Base-by-base conservation (phyloP, 2,329 filamentous ascomycete genomes). In the Colletotrichum sp. region DNA sequence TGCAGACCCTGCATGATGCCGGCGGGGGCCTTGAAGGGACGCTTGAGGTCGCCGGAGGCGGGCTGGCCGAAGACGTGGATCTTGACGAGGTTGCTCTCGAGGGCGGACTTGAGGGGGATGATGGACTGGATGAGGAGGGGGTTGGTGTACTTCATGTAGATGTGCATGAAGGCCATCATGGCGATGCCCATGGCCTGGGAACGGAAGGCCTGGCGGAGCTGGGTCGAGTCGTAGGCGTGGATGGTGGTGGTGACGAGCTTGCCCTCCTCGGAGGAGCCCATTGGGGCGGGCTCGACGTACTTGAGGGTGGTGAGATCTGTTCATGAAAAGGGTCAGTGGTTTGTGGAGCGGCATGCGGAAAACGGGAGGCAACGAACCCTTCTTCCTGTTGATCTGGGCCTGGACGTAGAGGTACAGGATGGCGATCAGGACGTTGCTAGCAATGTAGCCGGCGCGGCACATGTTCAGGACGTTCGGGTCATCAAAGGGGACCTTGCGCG, bases 71-170 rank as follows among this genome's bases (percentile, higher is more conserved):
- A 94, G 77, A 99, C 79, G 87, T 98, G 94, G 82, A 99, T 96
- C 91, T 98, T 98, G 89, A 97, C 91, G 80, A 98, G 89, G 90
- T 98, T 98, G 87, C 93, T 90, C 90, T 99, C 97, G 85, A 99
- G 91, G 59, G 95, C 96, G 83, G 94, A 91, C 93, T 99, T 99
- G 85, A 98, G 89, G 38, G 97, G 97, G 82, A 99, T 97, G 87
- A 99, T 98, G 84, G 94, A 97, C 91, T 99, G 97, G 88, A 99
- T 98, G 81, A 98, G 89, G 66, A 99, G 94, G 55, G 97, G 97
- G 92, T 98, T 99, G 88, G 96, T 98, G 93, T 98, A 99, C 86
- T 98, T 96, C 90, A 99, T 94, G 92, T 98, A 99, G 76, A 99
- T 78, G 88, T 99, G 97, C 96, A 99, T 98, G 82, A 98, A 94